phyloP scores from a whole-genome alignment of 129 eudicot genomes.

The Pseudognaphalium luteoalbum region DNA sequence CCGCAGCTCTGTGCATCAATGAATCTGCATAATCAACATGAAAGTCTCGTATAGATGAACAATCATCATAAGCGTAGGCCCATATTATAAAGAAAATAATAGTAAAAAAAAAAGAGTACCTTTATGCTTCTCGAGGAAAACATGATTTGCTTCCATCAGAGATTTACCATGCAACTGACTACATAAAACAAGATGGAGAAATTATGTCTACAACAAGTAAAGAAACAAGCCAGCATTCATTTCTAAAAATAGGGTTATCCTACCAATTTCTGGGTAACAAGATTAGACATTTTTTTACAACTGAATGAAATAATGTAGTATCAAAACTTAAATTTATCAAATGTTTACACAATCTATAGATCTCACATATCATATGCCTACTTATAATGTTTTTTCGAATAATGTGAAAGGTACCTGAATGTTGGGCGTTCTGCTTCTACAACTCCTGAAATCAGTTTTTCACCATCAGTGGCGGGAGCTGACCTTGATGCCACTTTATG shows the following conservation, averaged over 20 bases:
- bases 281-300: background rate
- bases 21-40: slow-evolving; percentile 58
- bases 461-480: slow-evolving; percentile 68
- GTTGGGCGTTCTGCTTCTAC: slow-evolving; percentile 78
- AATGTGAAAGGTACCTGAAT: slow-evolving; percentile 52
- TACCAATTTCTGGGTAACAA: background rate
- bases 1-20: slow-evolving; percentile 91
- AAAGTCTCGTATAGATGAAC: slow-evolving; percentile 10
- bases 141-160: slow-evolving; percentile 64
- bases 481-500: slow-evolving; percentile 74
- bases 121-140: slow-evolving; percentile 69
- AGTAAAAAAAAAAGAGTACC: slow-evolving; percentile 38
- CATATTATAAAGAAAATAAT: background rate
- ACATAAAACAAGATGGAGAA: slow-evolving; percentile 16
- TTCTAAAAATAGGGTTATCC: background rate
- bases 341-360: background rate
- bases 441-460: slow-evolving; percentile 71
- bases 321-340: background rate
- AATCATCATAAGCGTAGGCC: background rate
- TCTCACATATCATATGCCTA: background rate
- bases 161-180: slow-evolving; percentile 83
- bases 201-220: background rate
- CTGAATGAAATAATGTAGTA: background rate
- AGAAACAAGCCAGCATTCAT: background rate
- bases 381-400: background rate